A percentile compares a stretch with the other conserved stretches of the same genome.
phyloP scores from a whole-genome alignment of 805 yeast species.

The Clavispora asparagi region DNA sequence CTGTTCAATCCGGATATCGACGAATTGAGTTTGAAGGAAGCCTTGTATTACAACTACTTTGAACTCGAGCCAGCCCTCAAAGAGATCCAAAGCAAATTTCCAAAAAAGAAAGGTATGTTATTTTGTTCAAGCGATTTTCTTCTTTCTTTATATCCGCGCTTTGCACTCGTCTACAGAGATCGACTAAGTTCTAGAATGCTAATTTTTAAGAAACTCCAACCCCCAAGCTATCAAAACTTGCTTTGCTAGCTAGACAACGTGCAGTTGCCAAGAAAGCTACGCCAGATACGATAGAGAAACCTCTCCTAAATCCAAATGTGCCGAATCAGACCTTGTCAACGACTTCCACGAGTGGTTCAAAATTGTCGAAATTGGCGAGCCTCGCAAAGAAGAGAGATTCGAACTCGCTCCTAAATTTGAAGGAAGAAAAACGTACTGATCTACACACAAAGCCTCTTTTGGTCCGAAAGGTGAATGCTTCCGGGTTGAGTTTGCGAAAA shows the following conservation, averaged over 20 bases:
- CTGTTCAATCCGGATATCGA: conserved; percentile 40
- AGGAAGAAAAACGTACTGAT: not conserved
- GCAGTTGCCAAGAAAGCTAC: not conserved
- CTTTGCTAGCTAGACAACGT: conserved; percentile 13
- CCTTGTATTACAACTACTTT: conserved; percentile 55
- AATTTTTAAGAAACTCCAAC: conserved; percentile 12
- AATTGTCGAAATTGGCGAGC: conserved; percentile 6
- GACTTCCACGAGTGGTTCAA: not conserved
- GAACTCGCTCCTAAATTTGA: not conserved
- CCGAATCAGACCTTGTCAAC: not conserved
- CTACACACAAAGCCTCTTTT: not conserved
- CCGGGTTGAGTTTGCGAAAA: not conserved
- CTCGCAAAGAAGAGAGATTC: not conserved
- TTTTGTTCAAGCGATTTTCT: conserved; percentile 1
- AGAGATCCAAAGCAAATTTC: conserved; percentile 36
- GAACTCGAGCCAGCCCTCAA: conserved; percentile 47
- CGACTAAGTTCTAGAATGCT: conserved; percentile 14
- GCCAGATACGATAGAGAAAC: not conserved
- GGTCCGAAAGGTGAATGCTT: not conserved
- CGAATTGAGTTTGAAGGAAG: conserved; percentile 50
- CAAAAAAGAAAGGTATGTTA: conserved; percentile 43
- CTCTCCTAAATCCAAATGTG: not conserved
- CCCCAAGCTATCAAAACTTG: conserved; percentile 14
- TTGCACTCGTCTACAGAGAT: not conserved
- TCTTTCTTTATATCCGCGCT: not conserved